Base-by-base conservation (phyloP, 345 rosid genomes). In the Syzygium jambos region DNA sequence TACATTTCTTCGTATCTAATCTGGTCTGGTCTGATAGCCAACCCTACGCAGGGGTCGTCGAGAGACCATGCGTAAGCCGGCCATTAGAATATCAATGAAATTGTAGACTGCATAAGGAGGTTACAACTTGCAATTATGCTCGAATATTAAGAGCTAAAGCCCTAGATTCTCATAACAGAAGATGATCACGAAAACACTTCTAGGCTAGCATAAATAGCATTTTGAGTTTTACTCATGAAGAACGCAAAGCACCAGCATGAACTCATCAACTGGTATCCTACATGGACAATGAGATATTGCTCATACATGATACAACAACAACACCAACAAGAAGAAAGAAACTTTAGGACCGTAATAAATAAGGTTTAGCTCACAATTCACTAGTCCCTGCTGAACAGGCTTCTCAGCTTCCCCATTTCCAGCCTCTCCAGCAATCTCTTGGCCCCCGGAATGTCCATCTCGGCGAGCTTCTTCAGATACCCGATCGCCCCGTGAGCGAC, bases 401-500 rank as follows among this genome's bases (percentile, higher is more conserved):
- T 93, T 90, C 91, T 94, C 57, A 98, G 73, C 88, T 91, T 95
- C 85, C 99, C 96, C 92, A 94, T 93, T 91, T 95, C 98, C 88
- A 98, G 73, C 73, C 94, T 92, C 91, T 96, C 98, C 1, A 96
- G 95, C 86, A 98, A 94, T 92, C 94, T 95, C 91, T 92, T 96
- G 3, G 99, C 89, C 86, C 99, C 98, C 0, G 97, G 96, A 84
- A 95, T 91, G 77, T 96, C 99, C 95, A 98, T 92, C 89, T 98
- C 99, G 0, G 90, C 80, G 59, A 98, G 95, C 94, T 96, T 98
- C 93, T 95, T 98, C 59, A 98, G 90, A 86, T 98, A 98, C 78
- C 99, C 99, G 29, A 96, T 95, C 59, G 98, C 99, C 63, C 99
- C 99, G 51, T 96, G 93, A 0, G 98, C 93, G 25, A 96, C 87